Base-by-base conservation (phyloP, 306 rosid species). In the Quercus robur region DNA sequence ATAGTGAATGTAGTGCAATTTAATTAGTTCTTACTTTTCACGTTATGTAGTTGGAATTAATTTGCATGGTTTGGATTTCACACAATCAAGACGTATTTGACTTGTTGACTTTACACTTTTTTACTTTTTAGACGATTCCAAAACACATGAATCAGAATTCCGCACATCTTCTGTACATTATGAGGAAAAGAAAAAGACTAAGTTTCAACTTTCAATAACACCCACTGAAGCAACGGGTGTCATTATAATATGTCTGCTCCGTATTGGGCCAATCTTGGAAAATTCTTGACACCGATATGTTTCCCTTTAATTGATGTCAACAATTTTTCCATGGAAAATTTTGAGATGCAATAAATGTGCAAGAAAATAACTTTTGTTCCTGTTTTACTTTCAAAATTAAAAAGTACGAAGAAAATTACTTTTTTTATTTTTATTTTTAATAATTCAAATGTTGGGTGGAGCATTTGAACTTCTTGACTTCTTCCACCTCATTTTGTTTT, bases 41-140 rank as follows among this genome's bases (percentile, higher is more conserved):
- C 83, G 70, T 74, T 74, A 51, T 19, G 69, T 64, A 21, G 54
- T 54, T 77, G 58, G 70, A 75, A 83, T 75, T 69, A 75, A 83
- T 75, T 69, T 83, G 81, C 83, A 75, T 78, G 80, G 77, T 70
- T 62, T 64, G 20, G 14, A 2, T 63, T 62, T 18, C 67, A 9
- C 25, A 20, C 64, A 38, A 38, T 7, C 46, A 38, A 38, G 10
- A 14, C 19, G n/a, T 23, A 6, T 75, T 62, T 72, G 81, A 82
- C 63, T 52, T 11, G 9, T 49, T 61, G 62, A 64, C 73, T 26
- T 17, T 26, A 13, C 73, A 54, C 38, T 12, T 79, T 68, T 38
- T 0, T 38, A 7, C 44, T 7, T 38, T 2, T 82, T 63, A 20
- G 51, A 56, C 75, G 8, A 75, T 44, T 75, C 71, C 4, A n/a